Conservation (phyloP, 805 yeast species). For the Candida methanosorbosa region DNA sequence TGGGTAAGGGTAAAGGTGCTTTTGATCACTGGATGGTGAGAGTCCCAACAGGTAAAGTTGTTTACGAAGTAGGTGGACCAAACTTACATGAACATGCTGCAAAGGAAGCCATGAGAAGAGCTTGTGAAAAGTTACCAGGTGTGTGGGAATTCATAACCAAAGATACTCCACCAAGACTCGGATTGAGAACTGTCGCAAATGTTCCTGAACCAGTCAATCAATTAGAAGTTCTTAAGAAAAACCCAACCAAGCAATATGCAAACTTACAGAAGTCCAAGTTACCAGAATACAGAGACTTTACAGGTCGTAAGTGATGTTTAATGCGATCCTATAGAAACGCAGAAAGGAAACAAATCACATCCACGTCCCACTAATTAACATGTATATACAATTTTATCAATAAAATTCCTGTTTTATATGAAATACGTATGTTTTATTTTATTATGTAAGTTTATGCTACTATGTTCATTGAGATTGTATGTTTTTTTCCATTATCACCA, state of each 20-base stretch:
- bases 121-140: slow-evolving; percentile 89
- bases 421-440: too few relatives aligned
- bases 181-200: slow-evolving; percentile 48
- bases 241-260: slow-evolving; percentile 59
- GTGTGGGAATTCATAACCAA: slow-evolving; percentile 73
- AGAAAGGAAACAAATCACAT: not conserved
- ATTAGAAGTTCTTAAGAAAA: slow-evolving; percentile 40
- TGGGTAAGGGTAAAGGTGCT: slow-evolving; percentile 99
- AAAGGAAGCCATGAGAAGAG: slow-evolving; percentile 81
- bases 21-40: slow-evolving; percentile 97
- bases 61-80: slow-evolving; percentile 69
- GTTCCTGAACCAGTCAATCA: slow-evolving; percentile 39
- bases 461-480: not conserved
- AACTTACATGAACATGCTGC: slow-evolving; percentile 83
- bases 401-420: too few relatives aligned
- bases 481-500: slow-evolving; percentile 60
- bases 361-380: not conserved
- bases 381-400: not conserved
- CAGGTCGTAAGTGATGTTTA: slow-evolving; percentile 16
- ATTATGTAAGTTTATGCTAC: too few relatives aligned
- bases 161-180: slow-evolving; percentile 60
- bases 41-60: slow-evolving; percentile 89
- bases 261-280: slow-evolving; percentile 43
- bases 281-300: slow-evolving; percentile 38
- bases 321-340: too few relatives aligned